Evolutionary conservation across 306 rosid genomes (phyloP).

Genomic region (Trichosanthes cucumerina): DNA sequence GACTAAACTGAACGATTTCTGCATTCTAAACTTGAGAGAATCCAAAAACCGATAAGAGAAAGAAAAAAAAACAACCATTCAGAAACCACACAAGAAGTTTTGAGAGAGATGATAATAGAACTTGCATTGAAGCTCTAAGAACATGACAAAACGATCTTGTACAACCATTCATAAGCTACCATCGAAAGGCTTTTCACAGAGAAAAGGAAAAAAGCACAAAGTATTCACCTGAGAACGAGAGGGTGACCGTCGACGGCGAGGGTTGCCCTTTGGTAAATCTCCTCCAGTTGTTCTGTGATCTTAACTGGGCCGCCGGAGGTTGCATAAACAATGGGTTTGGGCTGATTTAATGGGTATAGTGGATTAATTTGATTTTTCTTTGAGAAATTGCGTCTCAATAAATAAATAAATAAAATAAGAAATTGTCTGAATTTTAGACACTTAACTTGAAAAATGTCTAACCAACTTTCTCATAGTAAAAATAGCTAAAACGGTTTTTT

Average conservation of each 20-base stretch:
- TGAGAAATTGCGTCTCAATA: too few relatives aligned
- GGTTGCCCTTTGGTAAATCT: neutral
- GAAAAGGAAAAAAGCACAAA: neutral
- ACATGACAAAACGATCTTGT: neutral
- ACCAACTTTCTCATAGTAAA: too few relatives aligned
- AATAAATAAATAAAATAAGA: too few relatives aligned
- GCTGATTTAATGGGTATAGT: too few relatives aligned
- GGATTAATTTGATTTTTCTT: too few relatives aligned
- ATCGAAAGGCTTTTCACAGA: neutral
- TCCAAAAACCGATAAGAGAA: neutral
- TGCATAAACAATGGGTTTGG: neutral
- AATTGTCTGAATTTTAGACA: too few relatives aligned
- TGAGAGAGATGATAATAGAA: neutral
- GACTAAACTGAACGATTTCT: constrained; percentile 30
- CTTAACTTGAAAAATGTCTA: too few relatives aligned
- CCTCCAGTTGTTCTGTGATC: neutral
- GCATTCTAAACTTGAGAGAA: constrained; percentile 40
- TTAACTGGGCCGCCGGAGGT: constrained; percentile 1
- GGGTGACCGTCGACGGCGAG: constrained; percentile 8
- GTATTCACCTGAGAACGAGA: neutral
- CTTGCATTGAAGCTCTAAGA: neutral
- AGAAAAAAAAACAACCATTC: neutral
- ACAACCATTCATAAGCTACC: neutral
- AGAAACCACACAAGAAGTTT: neutral
- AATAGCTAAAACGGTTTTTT: too few relatives aligned